Base-by-base conservation (phyloP, 2,329 filamentous ascomycete species). In the Ophiostoma tasmaniense region DNA sequence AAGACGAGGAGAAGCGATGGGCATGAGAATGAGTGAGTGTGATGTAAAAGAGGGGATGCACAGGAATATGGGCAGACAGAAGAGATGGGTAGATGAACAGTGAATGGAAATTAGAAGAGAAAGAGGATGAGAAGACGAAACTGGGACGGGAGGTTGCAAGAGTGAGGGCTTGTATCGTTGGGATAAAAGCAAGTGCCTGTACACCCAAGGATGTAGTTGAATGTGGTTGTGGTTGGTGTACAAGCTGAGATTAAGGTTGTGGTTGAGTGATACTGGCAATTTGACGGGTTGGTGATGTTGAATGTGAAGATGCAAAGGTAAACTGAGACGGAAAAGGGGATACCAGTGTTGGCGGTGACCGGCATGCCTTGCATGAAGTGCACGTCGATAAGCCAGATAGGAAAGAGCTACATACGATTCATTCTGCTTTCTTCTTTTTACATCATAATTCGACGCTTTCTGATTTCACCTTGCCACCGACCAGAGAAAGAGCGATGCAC, bases 41-140 rank as follows among this genome's bases (percentile, higher is more conserved):
- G 30, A 17, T 22, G 39, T 37, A 69, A 68, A 69, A 64, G 69
- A 69, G 64, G 65, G 66, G 72, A 10, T 8, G 14, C n/a, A 37
- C 33, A 11, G 37, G 20, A 8, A 64, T 33, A 33, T 33, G 33
- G 30, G 20, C 61, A 61, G 55, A 33, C 25, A 30, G 50, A 22
- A 25, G 8, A 11, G 33, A 33, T 33, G 33, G 61, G 20, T 33
- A 61, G 25, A 33, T n/a, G 11, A 25, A 2, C 10, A 11, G 50
- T 11, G n/a, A 22, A 39, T 10, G 13, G 37, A 39, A 33, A 5
- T 33, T n/a, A 10, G 10, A 39, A 39, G 37, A 10, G 37, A 39
- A 20, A 61, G 11, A 17, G 25, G 33, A 33, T 17, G 1, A 33
- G 33, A 33, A 30, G 1, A 33, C 55, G 13, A 3, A 61, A 20